A percentile compares a stretch with the other conserved stretches of the same genome.
Evolutionary conservation across 163 green algal genomes (phyloP).

Genomic region (Trebouxiophyceae sp.): DNA sequence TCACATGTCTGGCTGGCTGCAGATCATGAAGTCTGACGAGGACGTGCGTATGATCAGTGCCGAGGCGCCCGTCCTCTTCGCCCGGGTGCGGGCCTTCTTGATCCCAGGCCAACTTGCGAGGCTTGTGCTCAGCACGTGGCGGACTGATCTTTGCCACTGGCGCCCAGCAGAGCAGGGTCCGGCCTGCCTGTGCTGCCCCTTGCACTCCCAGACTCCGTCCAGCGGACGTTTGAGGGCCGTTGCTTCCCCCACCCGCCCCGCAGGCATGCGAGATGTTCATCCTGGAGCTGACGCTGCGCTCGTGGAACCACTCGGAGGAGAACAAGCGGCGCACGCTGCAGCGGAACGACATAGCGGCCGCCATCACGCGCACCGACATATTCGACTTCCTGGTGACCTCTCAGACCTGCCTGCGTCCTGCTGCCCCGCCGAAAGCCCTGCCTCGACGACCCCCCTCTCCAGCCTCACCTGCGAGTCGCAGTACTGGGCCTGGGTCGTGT

Average conservation of each 20-base stretch:
- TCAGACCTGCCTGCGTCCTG: not conserved
- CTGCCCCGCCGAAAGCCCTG: not conserved
- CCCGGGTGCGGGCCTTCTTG: no score
- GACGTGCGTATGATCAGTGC: constrained; percentile 94
- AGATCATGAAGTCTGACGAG: constrained; percentile 99
- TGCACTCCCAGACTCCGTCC: no score
- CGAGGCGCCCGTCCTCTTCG: constrained; percentile 96
- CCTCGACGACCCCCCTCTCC: not conserved
- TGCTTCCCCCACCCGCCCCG: not conserved
- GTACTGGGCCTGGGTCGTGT: no score
- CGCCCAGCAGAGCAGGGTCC: no score
- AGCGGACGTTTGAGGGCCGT: no score
- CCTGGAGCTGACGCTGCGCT: constrained; percentile 88
- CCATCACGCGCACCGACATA: constrained; percentile 88
- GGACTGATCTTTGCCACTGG: no score
- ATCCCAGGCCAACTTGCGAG: no score
- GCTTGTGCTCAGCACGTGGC: no score
- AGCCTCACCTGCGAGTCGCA: not conserved
- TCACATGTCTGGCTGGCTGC: no score
- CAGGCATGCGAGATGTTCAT: constrained; percentile 97
- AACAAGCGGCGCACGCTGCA: constrained; percentile 94
- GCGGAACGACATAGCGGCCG: constrained; percentile 87
- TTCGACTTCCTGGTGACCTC: constrained; percentile 75
- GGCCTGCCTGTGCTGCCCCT: no score
- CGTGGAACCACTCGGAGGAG: constrained; percentile 91